A percentile compares a stretch with the other conserved stretches of the same genome.
These are phyloP conservation scores for Raphidocelis subcapitata DNA, from an alignment of 139 green algal species.

Conservation along the genomic window DNA sequence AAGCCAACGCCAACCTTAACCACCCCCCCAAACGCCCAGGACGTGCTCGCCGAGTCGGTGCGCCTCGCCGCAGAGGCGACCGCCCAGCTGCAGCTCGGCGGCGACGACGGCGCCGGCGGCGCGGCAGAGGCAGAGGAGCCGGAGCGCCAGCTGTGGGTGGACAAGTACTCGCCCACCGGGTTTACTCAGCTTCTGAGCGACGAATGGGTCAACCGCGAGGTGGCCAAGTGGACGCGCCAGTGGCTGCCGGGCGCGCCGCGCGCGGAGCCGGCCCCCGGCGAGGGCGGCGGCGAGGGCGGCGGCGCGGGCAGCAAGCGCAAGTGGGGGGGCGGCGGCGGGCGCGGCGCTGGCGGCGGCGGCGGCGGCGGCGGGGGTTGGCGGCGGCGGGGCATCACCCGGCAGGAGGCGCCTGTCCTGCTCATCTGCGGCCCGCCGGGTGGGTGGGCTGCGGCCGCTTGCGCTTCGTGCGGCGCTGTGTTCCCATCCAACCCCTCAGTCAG, in stretches of 20 bases:
- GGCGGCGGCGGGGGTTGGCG: neutral
- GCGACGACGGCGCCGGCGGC: neutral
- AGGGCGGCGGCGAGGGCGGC: neutral
- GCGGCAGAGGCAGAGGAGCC: neutral
- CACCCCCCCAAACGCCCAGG: no score
- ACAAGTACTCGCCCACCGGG: conserved; percentile 80
- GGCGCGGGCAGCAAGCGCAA: neutral
- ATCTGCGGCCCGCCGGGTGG: conserved; percentile 19
- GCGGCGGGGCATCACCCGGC: no score
- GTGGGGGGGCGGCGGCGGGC: neutral
- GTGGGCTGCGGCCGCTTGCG: neutral
- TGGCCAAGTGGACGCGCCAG: conserved; percentile 43
- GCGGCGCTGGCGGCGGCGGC: conserved; percentile 3
- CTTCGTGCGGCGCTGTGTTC: no score
- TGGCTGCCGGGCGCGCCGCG: conserved; percentile 20
- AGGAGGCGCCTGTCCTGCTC: conserved; percentile 11
- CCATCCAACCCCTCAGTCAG: neutral
- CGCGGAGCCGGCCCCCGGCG: neutral
- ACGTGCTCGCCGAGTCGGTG: no score
- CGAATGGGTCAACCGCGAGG: conserved; percentile 84
- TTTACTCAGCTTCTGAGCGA: conserved; percentile 90
- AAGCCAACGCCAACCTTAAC: no score
- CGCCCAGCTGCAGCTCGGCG: no score
- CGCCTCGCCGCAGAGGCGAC: no score
- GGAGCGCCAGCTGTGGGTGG: conserved; percentile 76